Conservation (phyloP, 371 early-diverging fungal species). For the Smittium culicis region DNA sequence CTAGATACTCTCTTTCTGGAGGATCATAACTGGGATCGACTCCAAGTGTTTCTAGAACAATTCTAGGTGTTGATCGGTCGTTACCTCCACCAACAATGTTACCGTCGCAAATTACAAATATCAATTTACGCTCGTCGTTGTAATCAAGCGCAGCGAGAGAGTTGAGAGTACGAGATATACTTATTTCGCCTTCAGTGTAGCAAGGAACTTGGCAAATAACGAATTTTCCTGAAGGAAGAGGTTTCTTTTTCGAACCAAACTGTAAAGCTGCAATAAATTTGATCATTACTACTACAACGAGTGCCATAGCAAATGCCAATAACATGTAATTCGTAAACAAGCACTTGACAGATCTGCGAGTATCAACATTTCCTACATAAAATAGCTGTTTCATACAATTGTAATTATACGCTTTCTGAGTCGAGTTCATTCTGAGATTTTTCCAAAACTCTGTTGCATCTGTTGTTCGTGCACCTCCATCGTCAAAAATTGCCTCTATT, state of each 20-base stretch:
- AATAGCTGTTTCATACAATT: conserved; percentile 71
- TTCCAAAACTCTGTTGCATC: conserved; percentile 50
- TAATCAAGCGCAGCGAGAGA: conserved; percentile 81
- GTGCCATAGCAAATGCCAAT: conserved; percentile 55
- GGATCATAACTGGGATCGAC: conserved; percentile 73
- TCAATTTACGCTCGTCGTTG: conserved; percentile 85
- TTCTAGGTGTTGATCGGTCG: conserved; percentile 90
- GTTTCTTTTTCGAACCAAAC: conserved; percentile 52
- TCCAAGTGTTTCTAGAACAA: conserved; percentile 85
- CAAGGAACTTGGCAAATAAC: conserved; percentile 87
- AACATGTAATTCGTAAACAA: conserved; percentile 79
- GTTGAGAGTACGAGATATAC: conserved; percentile 79
- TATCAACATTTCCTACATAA: conserved; percentile 78
- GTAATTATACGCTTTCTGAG: conserved; percentile 30
- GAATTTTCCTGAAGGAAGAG: conserved; percentile 81
- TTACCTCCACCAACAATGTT: conserved; percentile 92
- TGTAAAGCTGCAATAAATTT: conserved; percentile 87
- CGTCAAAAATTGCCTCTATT: conserved; percentile 52
- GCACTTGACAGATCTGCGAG: conserved; percentile 63
- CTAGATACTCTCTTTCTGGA: conserved; percentile 76
- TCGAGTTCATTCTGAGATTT: conserved; percentile 24
- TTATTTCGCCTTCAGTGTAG: conserved; percentile 91
- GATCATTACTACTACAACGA: conserved; percentile 68
- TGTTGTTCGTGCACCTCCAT: conserved; percentile 39
- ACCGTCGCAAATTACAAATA: conserved; percentile 81